Evolutionary conservation across 441 rosid genomes (phyloP).

Genomic region (Hura crepitans): DNA sequence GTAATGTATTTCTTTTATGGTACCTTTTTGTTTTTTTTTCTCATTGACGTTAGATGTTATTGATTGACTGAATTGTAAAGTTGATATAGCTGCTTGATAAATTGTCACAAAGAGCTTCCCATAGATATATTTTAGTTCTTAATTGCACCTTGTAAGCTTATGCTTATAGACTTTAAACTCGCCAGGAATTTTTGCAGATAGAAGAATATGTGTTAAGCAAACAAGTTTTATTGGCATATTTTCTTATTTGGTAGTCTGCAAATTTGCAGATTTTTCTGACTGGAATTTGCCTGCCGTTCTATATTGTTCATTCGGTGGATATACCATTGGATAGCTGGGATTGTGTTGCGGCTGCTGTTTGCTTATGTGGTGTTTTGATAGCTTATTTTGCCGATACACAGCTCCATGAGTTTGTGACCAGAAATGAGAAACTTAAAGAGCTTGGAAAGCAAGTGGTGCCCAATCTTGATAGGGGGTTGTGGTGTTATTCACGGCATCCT

Average conservation of each 20-base stretch:
- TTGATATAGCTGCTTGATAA: conserved; percentile 32
- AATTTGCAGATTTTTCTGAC: conserved; percentile 65
- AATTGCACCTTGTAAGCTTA: neutral
- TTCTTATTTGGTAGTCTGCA: neutral
- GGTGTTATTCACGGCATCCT: conserved; percentile 85
- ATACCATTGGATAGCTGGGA: conserved; percentile 63
- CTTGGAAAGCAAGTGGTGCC: conserved; percentile 61
- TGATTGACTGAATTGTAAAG: neutral
- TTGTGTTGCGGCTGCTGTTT: conserved; percentile 50
- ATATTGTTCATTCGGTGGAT: conserved; percentile 57
- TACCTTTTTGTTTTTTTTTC: too few species aligned
- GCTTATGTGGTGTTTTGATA: conserved; percentile 55
- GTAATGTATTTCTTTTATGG: conserved; percentile 29
- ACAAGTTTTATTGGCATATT: neutral
- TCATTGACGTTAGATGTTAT: neutral
- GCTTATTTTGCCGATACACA: conserved; percentile 86
- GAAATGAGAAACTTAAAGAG: conserved; percentile 62
- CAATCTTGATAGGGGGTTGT: conserved; percentile 68
- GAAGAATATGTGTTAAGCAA: neutral
- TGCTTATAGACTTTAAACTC: neutral
- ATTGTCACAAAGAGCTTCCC: conserved; percentile 40
- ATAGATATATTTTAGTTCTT: neutral
- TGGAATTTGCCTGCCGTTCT: conserved; percentile 76
- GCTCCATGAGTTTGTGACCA: conserved; percentile 64
- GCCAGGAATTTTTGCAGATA: neutral